These are phyloP conservation scores for Fusarium sp. DNA, from an alignment of 2,329 filamentous ascomycete genomes.

Conservation along the genomic window DNA sequence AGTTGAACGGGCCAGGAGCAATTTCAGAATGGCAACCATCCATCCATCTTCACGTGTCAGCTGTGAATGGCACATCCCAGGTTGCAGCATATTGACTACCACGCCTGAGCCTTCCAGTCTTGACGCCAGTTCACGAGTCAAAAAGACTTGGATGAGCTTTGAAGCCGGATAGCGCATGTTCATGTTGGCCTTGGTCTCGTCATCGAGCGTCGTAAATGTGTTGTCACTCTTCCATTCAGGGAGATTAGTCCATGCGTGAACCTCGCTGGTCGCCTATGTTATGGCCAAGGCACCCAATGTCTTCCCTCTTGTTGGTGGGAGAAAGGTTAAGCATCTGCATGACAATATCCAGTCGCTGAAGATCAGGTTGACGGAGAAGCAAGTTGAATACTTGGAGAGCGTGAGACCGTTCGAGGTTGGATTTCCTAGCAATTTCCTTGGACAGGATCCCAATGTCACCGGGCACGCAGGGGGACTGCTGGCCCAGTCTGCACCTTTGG, in stretches of 20 bases:
- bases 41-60: neutral
- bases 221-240: neutral
- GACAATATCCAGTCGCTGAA: neutral
- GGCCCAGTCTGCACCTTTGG: neutral
- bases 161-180: neutral
- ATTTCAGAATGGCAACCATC: neutral
- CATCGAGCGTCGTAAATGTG: neutral
- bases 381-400: neutral
- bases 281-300: neutral
- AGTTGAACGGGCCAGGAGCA: neutral
- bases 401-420: neutral
- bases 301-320: neutral
- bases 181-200: neutral
- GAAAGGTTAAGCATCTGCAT: neutral
- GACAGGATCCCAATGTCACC: neutral
- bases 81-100: neutral
- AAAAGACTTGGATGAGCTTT: neutral
- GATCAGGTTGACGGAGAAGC: neutral
- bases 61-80: neutral
- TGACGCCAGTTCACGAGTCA: neutral
- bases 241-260: neutral
- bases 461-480: neutral
- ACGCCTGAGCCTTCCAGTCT: neutral
- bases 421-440: neutral
- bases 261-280: neutral